These are phyloP conservation scores for Parasitella parasitica DNA, from an alignment of 371 early-diverging fungal genomes.

Conservation along the genomic window DNA sequence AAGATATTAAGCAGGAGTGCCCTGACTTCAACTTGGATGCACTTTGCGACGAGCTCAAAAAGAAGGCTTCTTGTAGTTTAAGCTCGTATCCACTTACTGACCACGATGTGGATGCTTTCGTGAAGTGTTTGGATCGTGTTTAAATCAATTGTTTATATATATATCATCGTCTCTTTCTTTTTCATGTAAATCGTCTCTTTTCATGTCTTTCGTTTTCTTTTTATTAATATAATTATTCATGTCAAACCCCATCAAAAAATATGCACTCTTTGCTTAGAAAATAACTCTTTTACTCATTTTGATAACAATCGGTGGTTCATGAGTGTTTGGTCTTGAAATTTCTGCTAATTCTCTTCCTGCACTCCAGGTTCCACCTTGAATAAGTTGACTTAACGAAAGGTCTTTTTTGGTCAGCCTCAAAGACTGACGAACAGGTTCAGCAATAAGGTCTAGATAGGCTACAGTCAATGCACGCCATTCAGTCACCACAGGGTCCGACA, in stretches of 20 bases:
- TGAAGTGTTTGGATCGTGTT: slow-evolving; percentile 9
- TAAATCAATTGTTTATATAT: neutral
- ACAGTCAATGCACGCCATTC: slow-evolving; percentile 95
- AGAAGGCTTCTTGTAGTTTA: slow-evolving; percentile 15
- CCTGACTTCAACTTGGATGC: slow-evolving; percentile 36
- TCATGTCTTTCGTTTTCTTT: neutral
- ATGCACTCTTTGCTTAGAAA: too few species aligned
- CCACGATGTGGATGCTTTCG: slow-evolving; percentile 12
- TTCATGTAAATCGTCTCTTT: neutral
- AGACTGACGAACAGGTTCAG: slow-evolving; percentile 61
- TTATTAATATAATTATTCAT: neutral
- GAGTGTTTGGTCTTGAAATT: slow-evolving; percentile 74
- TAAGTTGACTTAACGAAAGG: slow-evolving; percentile 80
- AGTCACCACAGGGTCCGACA: slow-evolving; percentile 79
- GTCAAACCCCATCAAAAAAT: too few species aligned
- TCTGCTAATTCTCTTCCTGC: slow-evolving; percentile 89
- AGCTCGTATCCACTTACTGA: slow-evolving; percentile 6
- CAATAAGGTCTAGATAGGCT: slow-evolving; percentile 78
- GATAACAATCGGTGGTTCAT: slow-evolving; percentile 89
- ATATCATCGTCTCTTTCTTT: neutral
- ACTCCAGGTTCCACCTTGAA: slow-evolving; percentile 91
- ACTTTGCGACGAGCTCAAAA: slow-evolving; percentile 21
- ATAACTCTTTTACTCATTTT: slow-evolving; percentile 29
- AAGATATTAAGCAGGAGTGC: slow-evolving; percentile 13
- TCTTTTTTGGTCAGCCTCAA: slow-evolving; percentile 57